Conservation (phyloP, 2,329 filamentous ascomycete species). For the Colletotrichum tropicale region DNA sequence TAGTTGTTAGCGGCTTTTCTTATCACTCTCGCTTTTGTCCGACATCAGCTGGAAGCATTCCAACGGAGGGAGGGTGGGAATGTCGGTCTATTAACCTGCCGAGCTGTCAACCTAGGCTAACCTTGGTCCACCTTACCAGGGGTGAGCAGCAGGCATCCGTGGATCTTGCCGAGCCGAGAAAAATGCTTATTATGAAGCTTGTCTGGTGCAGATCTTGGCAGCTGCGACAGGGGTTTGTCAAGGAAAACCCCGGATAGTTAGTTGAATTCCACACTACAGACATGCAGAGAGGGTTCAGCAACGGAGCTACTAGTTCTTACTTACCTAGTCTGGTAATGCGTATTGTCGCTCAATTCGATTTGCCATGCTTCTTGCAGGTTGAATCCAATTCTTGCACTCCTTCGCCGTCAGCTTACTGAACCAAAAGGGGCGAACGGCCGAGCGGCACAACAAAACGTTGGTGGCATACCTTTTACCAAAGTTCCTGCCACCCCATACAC, state of each 20-base stretch:
- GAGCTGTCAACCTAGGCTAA: background rate
- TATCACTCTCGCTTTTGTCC: background rate
- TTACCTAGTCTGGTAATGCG: background rate
- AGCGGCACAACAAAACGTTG: background rate
- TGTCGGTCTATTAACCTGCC: background rate
- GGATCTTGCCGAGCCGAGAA: background rate
- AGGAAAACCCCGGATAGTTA: background rate
- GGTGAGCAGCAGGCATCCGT: background rate
- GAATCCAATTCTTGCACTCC: background rate
- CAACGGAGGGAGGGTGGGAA: background rate
- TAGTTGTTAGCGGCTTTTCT: accelerated
- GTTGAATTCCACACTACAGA: background rate
- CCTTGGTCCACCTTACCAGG: background rate
- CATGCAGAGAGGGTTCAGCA: background rate
- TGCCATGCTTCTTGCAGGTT: accelerated
- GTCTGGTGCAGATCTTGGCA: background rate
- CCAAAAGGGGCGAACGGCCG: background rate
- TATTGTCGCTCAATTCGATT: background rate
- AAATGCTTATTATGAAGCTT: background rate
- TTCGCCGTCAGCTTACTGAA: background rate
- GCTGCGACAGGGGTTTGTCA: accelerated
- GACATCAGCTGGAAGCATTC: accelerated
- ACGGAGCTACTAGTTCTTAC: background rate
- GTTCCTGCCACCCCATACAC: background rate
- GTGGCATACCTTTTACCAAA: background rate